Percentiles rank a stretch among this genome's conserved stretches.
These are phyloP conservation scores for Aureobasidium sp. DNA, from an alignment of 2,329 filamentous ascomycete species.

Conservation along the genomic window DNA sequence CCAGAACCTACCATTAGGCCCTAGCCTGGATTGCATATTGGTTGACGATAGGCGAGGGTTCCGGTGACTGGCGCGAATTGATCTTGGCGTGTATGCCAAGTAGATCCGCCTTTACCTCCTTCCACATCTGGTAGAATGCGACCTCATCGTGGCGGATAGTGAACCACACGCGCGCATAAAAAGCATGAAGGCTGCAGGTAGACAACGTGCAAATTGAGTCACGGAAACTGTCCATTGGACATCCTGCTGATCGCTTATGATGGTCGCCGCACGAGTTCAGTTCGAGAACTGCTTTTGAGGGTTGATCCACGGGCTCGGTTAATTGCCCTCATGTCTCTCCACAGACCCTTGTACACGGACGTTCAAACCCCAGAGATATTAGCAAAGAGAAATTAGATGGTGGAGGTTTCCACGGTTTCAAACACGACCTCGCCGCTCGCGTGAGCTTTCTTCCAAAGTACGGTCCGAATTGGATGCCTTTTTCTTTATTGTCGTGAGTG, in stretches of 20 bases:
- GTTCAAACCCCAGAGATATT: conserved; percentile 1
- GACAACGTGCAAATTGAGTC: conserved; percentile 1
- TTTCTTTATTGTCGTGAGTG: background rate
- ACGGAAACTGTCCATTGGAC: background rate
- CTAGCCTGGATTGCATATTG: conserved; percentile 1
- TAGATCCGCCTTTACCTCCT: background rate
- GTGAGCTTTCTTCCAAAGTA: background rate
- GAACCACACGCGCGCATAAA: conserved; percentile 8
- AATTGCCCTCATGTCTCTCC: background rate
- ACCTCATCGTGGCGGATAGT: conserved; percentile 6
- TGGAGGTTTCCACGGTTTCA: background rate
- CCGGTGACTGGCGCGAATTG: background rate
- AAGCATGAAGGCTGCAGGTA: conserved; percentile 1
- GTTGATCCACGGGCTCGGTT: background rate
- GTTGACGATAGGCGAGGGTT: conserved; percentile 1
- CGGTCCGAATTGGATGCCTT: background rate
- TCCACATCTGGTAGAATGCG: conserved; percentile 2
- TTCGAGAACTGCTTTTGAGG: background rate
- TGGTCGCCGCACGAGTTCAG: background rate
- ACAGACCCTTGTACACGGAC: conserved; percentile 9
- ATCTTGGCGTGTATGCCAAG: background rate
- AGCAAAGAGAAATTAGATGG: conserved; percentile 3
- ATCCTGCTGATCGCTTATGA: background rate
- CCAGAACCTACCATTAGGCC: conserved; percentile 1
- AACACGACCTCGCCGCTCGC: background rate